phyloP scores from a whole-genome alignment of 2,329 filamentous ascomycete genomes.

The Pseudocercospora macadamiae region DNA sequence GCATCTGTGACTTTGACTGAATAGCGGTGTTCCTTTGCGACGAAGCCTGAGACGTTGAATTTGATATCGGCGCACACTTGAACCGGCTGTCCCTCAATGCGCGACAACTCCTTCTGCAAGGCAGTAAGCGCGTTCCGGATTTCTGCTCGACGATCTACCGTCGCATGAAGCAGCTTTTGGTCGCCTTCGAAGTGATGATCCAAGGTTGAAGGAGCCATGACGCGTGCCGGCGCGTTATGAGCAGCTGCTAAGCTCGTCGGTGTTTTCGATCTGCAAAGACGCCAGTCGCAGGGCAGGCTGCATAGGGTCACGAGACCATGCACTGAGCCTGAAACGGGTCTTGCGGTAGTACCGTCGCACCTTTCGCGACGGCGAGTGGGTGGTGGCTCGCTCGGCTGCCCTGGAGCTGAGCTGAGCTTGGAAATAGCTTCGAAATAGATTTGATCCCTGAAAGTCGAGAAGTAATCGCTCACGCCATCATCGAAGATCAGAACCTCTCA shows the following conservation, averaged over 20 bases:
- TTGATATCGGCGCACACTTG: constrained; percentile 30
- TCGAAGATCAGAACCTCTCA: neutral
- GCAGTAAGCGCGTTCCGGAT: constrained; percentile 25
- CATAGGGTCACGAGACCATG: neutral
- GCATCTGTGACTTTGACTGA: constrained; percentile 25
- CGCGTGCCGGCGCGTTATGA: constrained; percentile 12
- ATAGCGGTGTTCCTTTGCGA: constrained; percentile 28
- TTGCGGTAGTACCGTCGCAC: neutral
- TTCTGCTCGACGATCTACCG: constrained; percentile 26
- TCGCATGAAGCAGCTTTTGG: constrained; percentile 26
- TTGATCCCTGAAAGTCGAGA: neutral
- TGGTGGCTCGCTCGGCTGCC: neutral
- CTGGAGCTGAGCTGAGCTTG: neutral
- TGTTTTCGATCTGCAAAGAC: neutral
- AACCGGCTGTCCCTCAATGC: constrained; percentile 20
- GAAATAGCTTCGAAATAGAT: neutral
- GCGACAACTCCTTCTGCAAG: constrained; percentile 28
- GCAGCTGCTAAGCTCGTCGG: neutral
- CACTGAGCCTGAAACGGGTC: neutral
- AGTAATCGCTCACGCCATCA: neutral
- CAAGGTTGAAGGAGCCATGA: constrained; percentile 15
- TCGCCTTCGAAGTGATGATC: constrained; percentile 34
- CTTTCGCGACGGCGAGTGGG: neutral
- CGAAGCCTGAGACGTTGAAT: constrained; percentile 24
- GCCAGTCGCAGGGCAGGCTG: too few relatives aligned